phyloP scores from a whole-genome alignment of 2,329 filamentous ascomycete species.

The Aspergillus melleus region DNA sequence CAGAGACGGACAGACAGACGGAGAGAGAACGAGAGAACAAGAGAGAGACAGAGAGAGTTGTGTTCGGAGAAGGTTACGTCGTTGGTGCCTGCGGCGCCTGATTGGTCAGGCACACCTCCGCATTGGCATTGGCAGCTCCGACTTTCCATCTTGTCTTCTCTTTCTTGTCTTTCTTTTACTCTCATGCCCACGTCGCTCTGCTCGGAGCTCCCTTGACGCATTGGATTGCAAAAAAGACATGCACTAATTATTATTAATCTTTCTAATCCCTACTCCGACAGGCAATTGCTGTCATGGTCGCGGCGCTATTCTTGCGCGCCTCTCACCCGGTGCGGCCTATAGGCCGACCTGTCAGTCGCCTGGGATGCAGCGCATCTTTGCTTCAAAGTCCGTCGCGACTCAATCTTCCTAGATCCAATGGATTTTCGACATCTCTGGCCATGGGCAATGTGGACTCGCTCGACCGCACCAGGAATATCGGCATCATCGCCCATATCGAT shows the following conservation, averaged over 20 bases:
- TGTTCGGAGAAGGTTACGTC: constrained; percentile 20
- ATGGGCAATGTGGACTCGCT: constrained; percentile 37
- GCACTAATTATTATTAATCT: background rate
- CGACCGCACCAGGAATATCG: constrained; percentile 82
- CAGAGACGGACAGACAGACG: background rate
- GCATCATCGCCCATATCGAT: constrained; percentile 98
- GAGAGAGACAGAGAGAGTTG: constrained; percentile 3
- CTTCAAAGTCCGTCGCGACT: background rate
- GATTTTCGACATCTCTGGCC: constrained; percentile 30
- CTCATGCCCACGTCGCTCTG: background rate
- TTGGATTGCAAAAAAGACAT: background rate
- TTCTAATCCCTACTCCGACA: constrained; percentile 2
- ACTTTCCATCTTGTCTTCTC: constrained; percentile 10
- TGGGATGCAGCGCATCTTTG: background rate
- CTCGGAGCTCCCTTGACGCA: background rate
- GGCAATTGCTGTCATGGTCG: constrained; percentile 27
- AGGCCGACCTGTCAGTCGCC: constrained; percentile 9
- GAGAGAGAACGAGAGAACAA: constrained; percentile 2
- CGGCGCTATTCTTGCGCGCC: constrained; percentile 32
- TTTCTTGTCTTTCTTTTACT: background rate
- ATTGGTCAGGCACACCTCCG: constrained; percentile 20
- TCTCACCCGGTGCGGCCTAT: constrained; percentile 23
- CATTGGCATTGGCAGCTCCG: constrained; percentile 12
- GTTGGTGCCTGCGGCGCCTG: constrained; percentile 18
- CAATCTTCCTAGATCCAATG: constrained; percentile 9